Evolutionary conservation across 2,329 filamentous ascomycete genomes (phyloP).

Genomic region (Torrubiella hemipterigena): DNA sequence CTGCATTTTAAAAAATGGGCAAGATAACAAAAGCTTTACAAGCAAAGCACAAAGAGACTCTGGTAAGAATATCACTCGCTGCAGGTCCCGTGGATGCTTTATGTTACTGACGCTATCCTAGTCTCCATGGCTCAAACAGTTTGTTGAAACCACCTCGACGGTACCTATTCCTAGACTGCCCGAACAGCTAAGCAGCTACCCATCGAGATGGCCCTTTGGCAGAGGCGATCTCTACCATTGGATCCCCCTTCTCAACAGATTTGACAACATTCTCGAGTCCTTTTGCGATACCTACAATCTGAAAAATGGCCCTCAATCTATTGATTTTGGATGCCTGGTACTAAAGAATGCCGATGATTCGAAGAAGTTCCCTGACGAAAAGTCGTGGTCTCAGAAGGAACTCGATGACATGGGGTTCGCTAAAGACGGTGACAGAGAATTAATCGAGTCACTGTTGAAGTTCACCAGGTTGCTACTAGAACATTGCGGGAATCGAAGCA

Average conservation of each 20-base stretch:
- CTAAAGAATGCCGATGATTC: constrained; percentile 46
- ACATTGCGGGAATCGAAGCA: constrained; percentile 91
- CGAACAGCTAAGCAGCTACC: constrained; percentile 65
- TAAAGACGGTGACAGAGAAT: constrained; percentile 64
- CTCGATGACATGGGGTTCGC: constrained; percentile 52
- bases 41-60: constrained; percentile 53
- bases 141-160: constrained; percentile 58
- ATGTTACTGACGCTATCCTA: constrained; percentile 26
- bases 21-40: constrained; percentile 58
- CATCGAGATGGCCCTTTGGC: constrained; percentile 86
- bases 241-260: constrained; percentile 88
- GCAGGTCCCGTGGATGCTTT: constrained; percentile 3
- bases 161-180: constrained; percentile 67
- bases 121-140: constrained; percentile 81
- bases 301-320: constrained; percentile 65
- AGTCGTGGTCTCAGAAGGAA: constrained; percentile 28
- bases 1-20: constrained; percentile 47
- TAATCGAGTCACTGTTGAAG: constrained; percentile 67
- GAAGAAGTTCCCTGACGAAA: constrained; percentile 36
- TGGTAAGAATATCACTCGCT: constrained; percentile 34
- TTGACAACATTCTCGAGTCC: constrained; percentile 75
- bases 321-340: constrained; percentile 58
- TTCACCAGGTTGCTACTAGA: constrained; percentile 85
- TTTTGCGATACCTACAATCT: constrained; percentile 75
- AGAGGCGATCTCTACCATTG: constrained; percentile 95